Evolutionary conservation across 2,329 filamentous ascomycete species (phyloP).

Genomic region (Microdochium trichocladiopsis): DNA sequence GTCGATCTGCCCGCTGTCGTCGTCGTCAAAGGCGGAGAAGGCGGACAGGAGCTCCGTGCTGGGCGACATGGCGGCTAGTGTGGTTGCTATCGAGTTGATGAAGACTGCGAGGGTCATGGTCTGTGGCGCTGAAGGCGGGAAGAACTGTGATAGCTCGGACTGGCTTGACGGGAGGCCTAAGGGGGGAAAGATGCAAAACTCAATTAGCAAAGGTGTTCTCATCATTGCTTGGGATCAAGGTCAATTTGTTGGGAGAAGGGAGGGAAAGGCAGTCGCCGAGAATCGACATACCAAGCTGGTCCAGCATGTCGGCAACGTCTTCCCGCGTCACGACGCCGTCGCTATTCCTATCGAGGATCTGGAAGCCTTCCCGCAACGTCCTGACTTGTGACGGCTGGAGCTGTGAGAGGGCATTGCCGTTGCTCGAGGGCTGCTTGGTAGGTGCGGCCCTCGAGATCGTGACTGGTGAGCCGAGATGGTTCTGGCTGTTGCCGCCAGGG

Average conservation of each 20-base stretch:
- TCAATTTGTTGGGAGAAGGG: not conserved
- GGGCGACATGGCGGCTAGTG: conserved; percentile 68
- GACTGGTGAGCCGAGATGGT: conserved; percentile 23
- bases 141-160: conserved; percentile 72
- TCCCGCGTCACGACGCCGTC: conserved; percentile 76
- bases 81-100: conserved; percentile 71
- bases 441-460: conserved; percentile 22
- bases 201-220: too few species aligned
- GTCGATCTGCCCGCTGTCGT: conserved; percentile 90
- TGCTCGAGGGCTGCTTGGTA: conserved; percentile 25
- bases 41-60: conserved; percentile 78
- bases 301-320: conserved; percentile 81
- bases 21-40: conserved; percentile 91
- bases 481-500: not conserved
- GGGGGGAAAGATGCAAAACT: too few species aligned
- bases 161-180: conserved; percentile 66
- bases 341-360: conserved; percentile 84
- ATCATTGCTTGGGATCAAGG: not conserved
- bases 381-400: conserved; percentile 77
- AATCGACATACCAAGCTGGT: conserved; percentile 60
- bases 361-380: conserved; percentile 85
- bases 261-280: not conserved
- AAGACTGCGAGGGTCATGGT: conserved; percentile 81
- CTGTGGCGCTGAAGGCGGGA: conserved; percentile 63
- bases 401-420: conserved; percentile 56